Conservation (phyloP, 179 eudicot species). For the Vitellaria paradoxa region DNA sequence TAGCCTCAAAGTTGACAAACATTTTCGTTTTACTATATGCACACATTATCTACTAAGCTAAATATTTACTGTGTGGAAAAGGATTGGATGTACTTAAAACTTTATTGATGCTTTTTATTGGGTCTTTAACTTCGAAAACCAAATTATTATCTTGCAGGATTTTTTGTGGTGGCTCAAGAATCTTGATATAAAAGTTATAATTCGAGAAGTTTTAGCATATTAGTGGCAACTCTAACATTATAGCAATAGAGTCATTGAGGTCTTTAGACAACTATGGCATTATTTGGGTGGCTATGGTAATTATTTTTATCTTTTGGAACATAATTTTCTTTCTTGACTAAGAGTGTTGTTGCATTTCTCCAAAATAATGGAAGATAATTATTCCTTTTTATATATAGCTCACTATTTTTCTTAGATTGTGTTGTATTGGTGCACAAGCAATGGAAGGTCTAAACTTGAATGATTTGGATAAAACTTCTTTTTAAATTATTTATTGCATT, state of each 20-base stretch:
- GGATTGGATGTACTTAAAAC: no score
- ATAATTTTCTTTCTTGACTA: not conserved
- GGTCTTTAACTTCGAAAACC: not conserved
- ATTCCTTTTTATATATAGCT: not conserved
- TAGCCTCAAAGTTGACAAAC: no score
- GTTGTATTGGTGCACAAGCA: not conserved
- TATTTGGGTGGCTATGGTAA: constrained; percentile 25
- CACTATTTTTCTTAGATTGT: no score
- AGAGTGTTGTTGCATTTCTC: not conserved
- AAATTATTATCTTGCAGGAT: not conserved
- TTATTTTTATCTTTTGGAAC: not conserved
- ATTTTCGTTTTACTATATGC: not conserved
- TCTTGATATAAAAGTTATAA: not conserved
- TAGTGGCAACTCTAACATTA: constrained; percentile 2
- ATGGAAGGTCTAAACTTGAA: not conserved
- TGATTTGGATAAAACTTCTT: not conserved
- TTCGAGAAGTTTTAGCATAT: not conserved
- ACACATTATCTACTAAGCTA: not conserved
- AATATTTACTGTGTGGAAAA: no score
- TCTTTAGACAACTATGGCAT: not conserved
- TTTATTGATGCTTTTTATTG: not conserved
- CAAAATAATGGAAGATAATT: not conserved
- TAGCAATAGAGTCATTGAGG: not conserved
- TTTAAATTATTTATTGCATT: not conserved
- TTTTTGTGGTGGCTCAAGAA: constrained; percentile 9